Evolutionary conservation across 108 stramenopile species (phyloP).

Genomic region (Cyclotella sp.): DNA sequence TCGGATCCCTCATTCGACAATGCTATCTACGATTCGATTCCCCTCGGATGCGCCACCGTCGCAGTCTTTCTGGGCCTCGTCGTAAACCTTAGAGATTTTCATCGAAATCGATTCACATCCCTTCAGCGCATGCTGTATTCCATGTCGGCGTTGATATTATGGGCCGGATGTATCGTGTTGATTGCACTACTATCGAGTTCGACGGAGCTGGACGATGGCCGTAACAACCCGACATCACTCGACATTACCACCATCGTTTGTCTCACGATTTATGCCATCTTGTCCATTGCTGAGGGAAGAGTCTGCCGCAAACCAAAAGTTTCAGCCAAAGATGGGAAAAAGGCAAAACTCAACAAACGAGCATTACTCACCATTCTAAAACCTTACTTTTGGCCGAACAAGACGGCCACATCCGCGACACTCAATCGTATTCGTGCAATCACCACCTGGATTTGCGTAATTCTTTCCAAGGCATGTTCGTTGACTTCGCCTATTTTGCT

Average conservation of each 20-base stretch:
- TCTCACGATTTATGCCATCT: slow-evolving; percentile 43
- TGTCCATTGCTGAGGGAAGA: slow-evolving; percentile 61
- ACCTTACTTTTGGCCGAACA: slow-evolving; percentile 97
- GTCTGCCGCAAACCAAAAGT: slow-evolving; percentile 51
- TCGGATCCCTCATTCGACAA: slow-evolving; percentile 27
- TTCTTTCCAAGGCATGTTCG: slow-evolving; percentile 80
- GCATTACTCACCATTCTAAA: slow-evolving; percentile 77
- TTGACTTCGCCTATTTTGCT: slow-evolving; percentile 86
- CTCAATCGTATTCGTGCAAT: slow-evolving; percentile 87
- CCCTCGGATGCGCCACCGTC: slow-evolving; percentile 42
- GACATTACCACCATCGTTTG: slow-evolving; percentile 47
- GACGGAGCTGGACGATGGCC: slow-evolving; percentile 17
- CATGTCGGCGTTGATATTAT: slow-evolving; percentile 46
- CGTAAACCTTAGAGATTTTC: slow-evolving; percentile 51
- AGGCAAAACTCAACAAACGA: slow-evolving; percentile 52
- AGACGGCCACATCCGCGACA: slow-evolving; percentile 78
- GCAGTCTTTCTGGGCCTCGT: slow-evolving; percentile 44
- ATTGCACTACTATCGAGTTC: slow-evolving; percentile 39
- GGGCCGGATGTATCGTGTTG: slow-evolving; percentile 54
- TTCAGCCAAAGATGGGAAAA: slow-evolving; percentile 43
- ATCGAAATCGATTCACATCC: slow-evolving; percentile 40
- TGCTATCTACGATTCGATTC: slow-evolving; percentile 51
- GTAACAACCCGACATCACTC: slow-evolving; percentile 30
- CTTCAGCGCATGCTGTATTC: slow-evolving; percentile 52
- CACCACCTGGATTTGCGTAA: slow-evolving; percentile 93